A percentile compares a stretch with the other conserved stretches of the same genome.
Evolutionary conservation across 2,329 filamentous ascomycete genomes (phyloP).

Genomic region (Cladorrhinum sp.): DNA sequence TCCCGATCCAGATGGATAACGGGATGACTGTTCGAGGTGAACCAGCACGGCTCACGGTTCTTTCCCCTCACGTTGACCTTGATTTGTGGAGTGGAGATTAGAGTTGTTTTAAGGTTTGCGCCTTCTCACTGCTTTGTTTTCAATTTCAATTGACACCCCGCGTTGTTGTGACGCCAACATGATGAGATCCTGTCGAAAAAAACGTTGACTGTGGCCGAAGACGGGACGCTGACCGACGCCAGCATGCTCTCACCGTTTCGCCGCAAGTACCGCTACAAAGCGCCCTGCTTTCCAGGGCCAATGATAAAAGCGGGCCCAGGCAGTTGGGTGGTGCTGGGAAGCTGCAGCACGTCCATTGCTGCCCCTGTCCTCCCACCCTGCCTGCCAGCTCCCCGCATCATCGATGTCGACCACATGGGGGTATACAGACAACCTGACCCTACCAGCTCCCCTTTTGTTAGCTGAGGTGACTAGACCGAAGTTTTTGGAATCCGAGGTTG

Average conservation of each 20-base stretch:
- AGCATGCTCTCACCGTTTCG: neutral
- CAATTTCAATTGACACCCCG: neutral
- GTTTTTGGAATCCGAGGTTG: no score
- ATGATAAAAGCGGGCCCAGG: constrained; percentile 20
- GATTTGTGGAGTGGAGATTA: neutral
- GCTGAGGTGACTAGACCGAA: no score
- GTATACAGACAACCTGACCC: no score
- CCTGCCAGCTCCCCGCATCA: constrained; percentile 18
- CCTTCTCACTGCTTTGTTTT: neutral
- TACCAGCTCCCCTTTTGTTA: no score
- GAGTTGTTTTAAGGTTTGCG: neutral
- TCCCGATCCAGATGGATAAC: neutral
- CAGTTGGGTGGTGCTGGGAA: constrained; percentile 21
- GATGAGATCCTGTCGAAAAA: neutral
- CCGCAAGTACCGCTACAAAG: constrained; percentile 14
- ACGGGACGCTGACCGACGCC: neutral
- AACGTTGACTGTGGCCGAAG: neutral
- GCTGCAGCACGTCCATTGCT: constrained; percentile 17
- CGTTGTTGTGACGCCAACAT: neutral
- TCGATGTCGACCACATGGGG: constrained; percentile 18
- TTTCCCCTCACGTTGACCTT: neutral
- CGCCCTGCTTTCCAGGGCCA: constrained; percentile 10
- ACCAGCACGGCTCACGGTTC: neutral
- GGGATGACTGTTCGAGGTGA: neutral
- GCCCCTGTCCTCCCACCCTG: constrained; percentile 14